phyloP scores from a whole-genome alignment of 352 stramenopile genomes.

The Phytophthora capsici region DNA sequence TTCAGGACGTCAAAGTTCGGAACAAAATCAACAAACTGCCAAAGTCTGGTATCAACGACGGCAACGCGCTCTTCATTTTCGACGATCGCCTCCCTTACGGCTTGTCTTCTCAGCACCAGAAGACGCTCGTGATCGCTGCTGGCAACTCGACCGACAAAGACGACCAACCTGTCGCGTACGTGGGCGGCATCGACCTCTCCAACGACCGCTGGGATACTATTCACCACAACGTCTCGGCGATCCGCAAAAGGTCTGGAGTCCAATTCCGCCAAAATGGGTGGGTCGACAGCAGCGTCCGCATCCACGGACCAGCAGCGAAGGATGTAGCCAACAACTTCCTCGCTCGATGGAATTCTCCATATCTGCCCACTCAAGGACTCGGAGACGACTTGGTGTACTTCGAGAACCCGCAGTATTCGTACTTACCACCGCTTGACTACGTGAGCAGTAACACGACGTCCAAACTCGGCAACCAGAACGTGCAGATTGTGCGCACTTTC shows the following conservation, averaged over 20 bases:
- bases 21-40: constrained; percentile 48
- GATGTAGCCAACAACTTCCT: constrained; percentile 66
- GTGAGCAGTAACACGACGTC: constrained; percentile 20
- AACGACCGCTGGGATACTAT: constrained; percentile 69
- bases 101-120: constrained; percentile 58
- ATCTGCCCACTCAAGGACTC: constrained; percentile 25
- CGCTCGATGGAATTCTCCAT: constrained; percentile 54
- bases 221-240: constrained; percentile 44
- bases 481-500: constrained; percentile 66
- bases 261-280: constrained; percentile 49
- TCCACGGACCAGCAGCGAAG: constrained; percentile 48
- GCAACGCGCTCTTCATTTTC: constrained; percentile 44
- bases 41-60: constrained; percentile 21
- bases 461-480: constrained; percentile 31
- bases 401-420: constrained; percentile 47
- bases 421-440: constrained; percentile 16
- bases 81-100: constrained; percentile 52
- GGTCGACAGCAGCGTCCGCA: constrained; percentile 53
- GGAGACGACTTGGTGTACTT: constrained; percentile 53
- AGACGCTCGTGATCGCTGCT: constrained; percentile 41
- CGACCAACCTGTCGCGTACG: constrained; percentile 44
- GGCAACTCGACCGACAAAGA: not conserved
- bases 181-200: constrained; percentile 57
- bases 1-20: constrained; percentile 47
- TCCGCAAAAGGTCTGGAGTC: constrained; percentile 40